Conservation (phyloP, 345 rosid genomes). For the Camelina neglecta region DNA sequence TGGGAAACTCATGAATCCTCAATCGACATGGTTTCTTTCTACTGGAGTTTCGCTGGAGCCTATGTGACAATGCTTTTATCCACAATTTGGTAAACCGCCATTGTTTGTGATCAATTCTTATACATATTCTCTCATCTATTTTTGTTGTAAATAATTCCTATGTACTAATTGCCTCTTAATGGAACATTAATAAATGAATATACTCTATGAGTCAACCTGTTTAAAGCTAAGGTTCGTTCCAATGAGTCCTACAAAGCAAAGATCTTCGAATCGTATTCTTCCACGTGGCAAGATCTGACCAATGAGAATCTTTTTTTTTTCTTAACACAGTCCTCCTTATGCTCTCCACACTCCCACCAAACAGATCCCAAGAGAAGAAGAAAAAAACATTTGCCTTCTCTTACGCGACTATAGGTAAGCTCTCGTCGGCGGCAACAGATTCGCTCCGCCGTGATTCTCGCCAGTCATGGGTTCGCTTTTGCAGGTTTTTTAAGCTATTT, state of each 20-base stretch:
- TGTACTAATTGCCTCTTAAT: neutral
- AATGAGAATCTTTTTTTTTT: neutral
- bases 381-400: conserved; percentile 17
- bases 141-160: neutral
- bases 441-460: conserved; percentile 15
- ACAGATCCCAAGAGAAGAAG: conserved; percentile 7
- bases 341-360: conserved; percentile 20
- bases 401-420: neutral
- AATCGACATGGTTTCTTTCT: neutral
- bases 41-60: neutral
- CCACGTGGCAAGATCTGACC: conserved; percentile 26
- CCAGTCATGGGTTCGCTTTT: conserved; percentile 55
- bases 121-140: no score
- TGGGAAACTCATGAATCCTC: neutral
- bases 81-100: no score
- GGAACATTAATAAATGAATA: neutral
- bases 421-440: conserved; percentile 15
- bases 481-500: conserved; percentile 50
- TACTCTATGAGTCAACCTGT: neutral
- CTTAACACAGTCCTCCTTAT: neutral
- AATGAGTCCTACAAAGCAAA: neutral
- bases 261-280: neutral
- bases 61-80: neutral
- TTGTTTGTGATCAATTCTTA: no score
- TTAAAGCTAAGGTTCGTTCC: no score